phyloP scores from a whole-genome alignment of 1,284 basidiomycete species.

The Marasmius oreades region DNA sequence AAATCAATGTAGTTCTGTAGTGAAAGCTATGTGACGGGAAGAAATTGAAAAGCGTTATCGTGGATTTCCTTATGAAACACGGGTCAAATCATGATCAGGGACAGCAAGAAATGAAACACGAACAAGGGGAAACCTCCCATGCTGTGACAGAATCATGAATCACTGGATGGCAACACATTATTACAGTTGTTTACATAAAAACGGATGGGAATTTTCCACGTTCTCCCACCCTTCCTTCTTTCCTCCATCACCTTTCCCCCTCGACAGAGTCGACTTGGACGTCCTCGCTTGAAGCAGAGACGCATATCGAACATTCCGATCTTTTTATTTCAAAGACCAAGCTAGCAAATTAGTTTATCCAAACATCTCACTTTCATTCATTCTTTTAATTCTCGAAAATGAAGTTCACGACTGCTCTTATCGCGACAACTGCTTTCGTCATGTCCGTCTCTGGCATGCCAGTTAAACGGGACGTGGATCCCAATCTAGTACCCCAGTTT shows the following conservation, averaged over 20 bases:
- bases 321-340: slow-evolving; percentile 19
- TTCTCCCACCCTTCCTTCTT: slow-evolving; percentile 10
- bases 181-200: too few relatives aligned
- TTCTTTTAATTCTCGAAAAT: slow-evolving; percentile 20
- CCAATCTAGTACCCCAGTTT: slow-evolving; percentile 50
- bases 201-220: background rate
- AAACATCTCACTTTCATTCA: slow-evolving; percentile 11
- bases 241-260: slow-evolving; percentile 16
- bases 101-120: too few relatives aligned
- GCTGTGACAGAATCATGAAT: too few relatives aligned
- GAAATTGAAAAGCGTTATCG: too few relatives aligned
- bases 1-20: too few relatives aligned
- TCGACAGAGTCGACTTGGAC: slow-evolving; percentile 23
- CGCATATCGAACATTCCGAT: slow-evolving; percentile 1
- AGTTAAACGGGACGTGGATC: slow-evolving; percentile 44
- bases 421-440: slow-evolving; percentile 32
- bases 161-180: too few relatives aligned
- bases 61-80: too few relatives aligned
- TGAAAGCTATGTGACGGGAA: too few relatives aligned
- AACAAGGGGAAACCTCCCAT: too few relatives aligned
- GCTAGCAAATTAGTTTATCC: slow-evolving; percentile 17
- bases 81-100: too few relatives aligned
- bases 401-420: slow-evolving; percentile 29
- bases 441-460: slow-evolving; percentile 38
- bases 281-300: slow-evolving; percentile 15